Evolutionary conservation across 1,284 basidiomycete genomes (phyloP), one percentile per base, ranked within the genome.

Genomic region (Fomitopsis betulina): DNA sequence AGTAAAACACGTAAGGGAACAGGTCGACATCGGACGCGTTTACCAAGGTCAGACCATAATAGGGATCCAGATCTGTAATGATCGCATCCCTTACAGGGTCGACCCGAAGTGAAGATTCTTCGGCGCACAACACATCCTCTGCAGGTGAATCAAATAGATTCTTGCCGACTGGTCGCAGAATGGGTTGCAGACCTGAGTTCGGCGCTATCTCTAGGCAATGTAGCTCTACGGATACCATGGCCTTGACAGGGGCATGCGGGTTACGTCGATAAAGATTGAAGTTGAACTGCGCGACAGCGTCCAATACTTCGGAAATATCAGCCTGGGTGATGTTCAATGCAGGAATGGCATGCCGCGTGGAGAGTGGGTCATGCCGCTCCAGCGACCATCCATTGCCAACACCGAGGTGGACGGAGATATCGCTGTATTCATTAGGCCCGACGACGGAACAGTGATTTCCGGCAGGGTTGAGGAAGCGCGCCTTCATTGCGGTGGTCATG

Each of bases 1-100:
- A 62, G 43, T 62, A 62, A 39, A 57, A 60, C 38, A 60, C 47
- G 19, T 43, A 50, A 6, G 43, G 45, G 17, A 45, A 62, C 4
- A 62, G 58, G 23, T 57, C 53, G 17, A 13, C 17, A 8, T 50
- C 15, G 8, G 55, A 40, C 9, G 51, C 9, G 42, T 60, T 62
- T 5, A 42, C 25, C 30, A 59, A 30, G 3, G 39, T 49, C 17
- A 56, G 25, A 10, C 58, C 45, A 13, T 51, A 59, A 23, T 30
- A 53, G 23, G 30, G 30, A 3, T 50, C 35, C 33, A 56, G 21
- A 21, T 56, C 43, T 7, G 43, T 49, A 8, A 56, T 50, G 13
- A 56, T 19, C 8, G 55, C 55, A 13, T 56, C 55, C 25, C 49
- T 47, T 6, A 56, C 33, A 13, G 23, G 17, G 2, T n/a, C 47